These are phyloP conservation scores for Aureobasidium sp. DNA, from an alignment of 2,329 filamentous ascomycete genomes.

Conservation along the genomic window DNA sequence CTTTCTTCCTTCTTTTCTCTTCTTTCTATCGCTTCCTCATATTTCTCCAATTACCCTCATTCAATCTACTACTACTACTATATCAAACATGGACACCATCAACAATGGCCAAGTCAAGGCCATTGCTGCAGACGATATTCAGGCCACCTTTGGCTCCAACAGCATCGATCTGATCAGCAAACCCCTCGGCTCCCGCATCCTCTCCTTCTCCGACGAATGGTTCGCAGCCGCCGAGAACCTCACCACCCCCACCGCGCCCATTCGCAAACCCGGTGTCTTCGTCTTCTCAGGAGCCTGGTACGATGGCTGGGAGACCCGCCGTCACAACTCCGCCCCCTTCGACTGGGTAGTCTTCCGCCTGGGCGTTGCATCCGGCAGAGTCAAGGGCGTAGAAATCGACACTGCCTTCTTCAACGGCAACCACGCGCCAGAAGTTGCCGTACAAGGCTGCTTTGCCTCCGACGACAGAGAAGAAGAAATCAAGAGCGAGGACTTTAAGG, in stretches of 20 bases:
- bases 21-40: too few species aligned
- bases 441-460: constrained; percentile 64
- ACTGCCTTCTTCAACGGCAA: constrained; percentile 77
- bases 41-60: background rate
- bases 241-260: constrained; percentile 46
- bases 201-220: constrained; percentile 53
- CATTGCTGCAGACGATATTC: constrained; percentile 30
- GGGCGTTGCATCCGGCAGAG: constrained; percentile 58
- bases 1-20: background rate
- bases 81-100: constrained; percentile 11
- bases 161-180: constrained; percentile 49
- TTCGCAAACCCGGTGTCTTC: constrained; percentile 51
- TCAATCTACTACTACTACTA: too few species aligned
- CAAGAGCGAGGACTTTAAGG: constrained; percentile 28
- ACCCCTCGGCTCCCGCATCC: constrained; percentile 41
- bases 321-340: constrained; percentile 49
- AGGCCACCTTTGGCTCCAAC: constrained; percentile 45
- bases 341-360: constrained; percentile 54
- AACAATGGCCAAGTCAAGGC: constrained; percentile 6
- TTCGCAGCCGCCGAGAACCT: constrained; percentile 53
- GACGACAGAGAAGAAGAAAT: constrained; percentile 58
- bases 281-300: constrained; percentile 55
- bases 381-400: constrained; percentile 70
- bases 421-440: constrained; percentile 69
- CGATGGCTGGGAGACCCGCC: constrained; percentile 56